These are phyloP conservation scores for Ophiostoma himal-ulmi DNA, from an alignment of 2,329 filamentous ascomycete species.

Conservation along the genomic window DNA sequence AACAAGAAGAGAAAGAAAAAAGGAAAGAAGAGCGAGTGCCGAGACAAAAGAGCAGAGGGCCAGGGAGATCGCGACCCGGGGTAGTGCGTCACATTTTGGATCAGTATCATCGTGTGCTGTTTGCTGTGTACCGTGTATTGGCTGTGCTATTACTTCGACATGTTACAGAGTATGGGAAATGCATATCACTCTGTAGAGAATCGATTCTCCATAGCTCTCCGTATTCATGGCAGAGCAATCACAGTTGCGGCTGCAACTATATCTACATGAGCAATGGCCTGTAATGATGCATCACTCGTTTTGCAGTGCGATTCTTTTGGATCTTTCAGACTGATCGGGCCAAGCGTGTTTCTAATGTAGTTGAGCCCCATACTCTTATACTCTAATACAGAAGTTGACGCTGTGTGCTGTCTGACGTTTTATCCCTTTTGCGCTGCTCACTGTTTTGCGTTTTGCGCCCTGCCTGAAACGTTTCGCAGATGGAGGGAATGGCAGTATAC, in stretches of 20 bases:
- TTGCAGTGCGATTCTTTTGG: background rate
- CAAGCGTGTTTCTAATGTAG: background rate
- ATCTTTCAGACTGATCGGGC: background rate
- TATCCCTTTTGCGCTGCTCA: background rate
- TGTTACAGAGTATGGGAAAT: background rate
- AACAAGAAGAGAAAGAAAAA: background rate
- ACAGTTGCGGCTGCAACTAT: too few species aligned
- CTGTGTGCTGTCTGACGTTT: background rate
- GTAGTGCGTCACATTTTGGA: conserved; percentile 3
- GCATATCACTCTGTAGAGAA: background rate
- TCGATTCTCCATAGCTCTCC: background rate
- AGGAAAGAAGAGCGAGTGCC: background rate
- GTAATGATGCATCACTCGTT: background rate
- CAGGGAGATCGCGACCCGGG: conserved; percentile 9
- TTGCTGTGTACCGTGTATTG: background rate
- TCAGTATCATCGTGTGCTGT: background rate
- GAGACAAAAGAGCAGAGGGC: background rate
- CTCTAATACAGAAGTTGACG: background rate
- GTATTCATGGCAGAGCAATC: background rate
- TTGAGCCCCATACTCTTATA: background rate
- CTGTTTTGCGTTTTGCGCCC: background rate
- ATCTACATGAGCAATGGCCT: background rate
- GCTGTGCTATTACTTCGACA: background rate
- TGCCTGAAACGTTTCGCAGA: conserved; percentile 6
- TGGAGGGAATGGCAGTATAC: background rate